Percentiles rank a stretch among this genome's conserved stretches.
Evolutionary conservation across 768 basidiomycete genomes (phyloP).

Genomic region (Russula griseocarnosa): DNA sequence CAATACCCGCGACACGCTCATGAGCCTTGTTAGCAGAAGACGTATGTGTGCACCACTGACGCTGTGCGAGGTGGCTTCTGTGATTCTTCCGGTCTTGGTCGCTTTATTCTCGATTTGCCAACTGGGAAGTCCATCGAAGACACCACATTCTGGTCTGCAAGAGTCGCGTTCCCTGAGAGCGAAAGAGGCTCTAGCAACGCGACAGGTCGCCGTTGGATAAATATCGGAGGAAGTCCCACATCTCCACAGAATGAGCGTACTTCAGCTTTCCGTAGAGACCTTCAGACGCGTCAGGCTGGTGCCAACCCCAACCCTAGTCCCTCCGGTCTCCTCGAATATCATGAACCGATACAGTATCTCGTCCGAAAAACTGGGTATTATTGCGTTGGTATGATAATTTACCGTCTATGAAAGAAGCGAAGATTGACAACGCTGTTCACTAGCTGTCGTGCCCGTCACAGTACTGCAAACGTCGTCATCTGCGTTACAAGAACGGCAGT

Average conservation of each 20-base stretch:
- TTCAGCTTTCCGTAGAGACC: background rate
- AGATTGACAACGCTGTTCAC: constrained; percentile 9
- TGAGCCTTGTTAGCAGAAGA: constrained; percentile 58
- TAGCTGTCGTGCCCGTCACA: constrained; percentile 87
- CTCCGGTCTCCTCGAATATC: constrained; percentile 51
- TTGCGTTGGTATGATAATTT: constrained; percentile 70
- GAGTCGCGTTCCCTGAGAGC: constrained; percentile 56
- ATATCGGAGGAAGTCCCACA: no score
- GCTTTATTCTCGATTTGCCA: constrained; percentile 82
- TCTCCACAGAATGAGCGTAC: no score
- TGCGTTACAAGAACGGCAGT: constrained; percentile 31
- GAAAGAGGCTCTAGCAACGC: constrained; percentile 26
- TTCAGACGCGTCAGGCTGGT: constrained; percentile 30
- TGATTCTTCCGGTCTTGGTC: constrained; percentile 64
- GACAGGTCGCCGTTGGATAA: constrained; percentile 23
- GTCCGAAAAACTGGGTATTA: constrained; percentile 92
- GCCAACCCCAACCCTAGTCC: constrained; percentile 46
- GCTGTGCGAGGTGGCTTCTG: constrained; percentile 74
- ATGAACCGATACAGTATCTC: constrained; percentile 72
- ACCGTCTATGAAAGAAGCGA: background rate
- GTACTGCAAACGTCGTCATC: constrained; percentile 43
- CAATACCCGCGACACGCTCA: constrained; percentile 24
- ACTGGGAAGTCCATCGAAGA: constrained; percentile 54
- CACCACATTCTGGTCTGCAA: constrained; percentile 86
- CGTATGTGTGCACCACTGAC: constrained; percentile 87